Base-by-base conservation (phyloP, 2,329 filamentous ascomycete genomes). In the Phialophora macrospora region DNA sequence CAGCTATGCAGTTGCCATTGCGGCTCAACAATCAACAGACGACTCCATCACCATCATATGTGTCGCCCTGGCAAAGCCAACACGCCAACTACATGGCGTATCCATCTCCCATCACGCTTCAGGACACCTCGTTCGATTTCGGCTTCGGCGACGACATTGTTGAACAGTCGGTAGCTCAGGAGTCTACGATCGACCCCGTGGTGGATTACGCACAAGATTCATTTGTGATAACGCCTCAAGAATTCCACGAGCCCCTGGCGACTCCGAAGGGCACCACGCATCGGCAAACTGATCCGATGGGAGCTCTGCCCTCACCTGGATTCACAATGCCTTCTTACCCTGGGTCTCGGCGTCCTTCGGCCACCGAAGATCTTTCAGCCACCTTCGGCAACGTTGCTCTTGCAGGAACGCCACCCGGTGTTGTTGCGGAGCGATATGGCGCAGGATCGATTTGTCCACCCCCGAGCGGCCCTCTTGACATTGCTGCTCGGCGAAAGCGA, bases 391-490 rank as follows among this genome's bases (percentile, higher is more conserved):
- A 66, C 44, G 70, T 72, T 62, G 68, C 67, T 11, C 56, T 72
- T 14, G 67, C 64, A 14, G 62, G 58, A 54, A 67, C 62, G 28
- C 64, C 67, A 4, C 67, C 67, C 24, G 56, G 20, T 26, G 28
- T 59, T 9, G 12, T 60, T 17, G 24, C 60, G 34, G 55, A 46
- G 30, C 62, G 58, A 44, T 88, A 87, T 32, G 90, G 92, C 78
- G 96, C 92, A 76, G 96, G 87, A 75, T 54, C 67, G 8, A 65
- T 65, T 38, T 59, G 61, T 52, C 54, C 60, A 60, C 64, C 75
- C 34, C 75, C 77, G 49, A 64, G 41, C 34, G 80, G 79, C 63
- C 76, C 80, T 67, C 73, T 81, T 55, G 80, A 82, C 65, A 74
- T 82, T 68, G 80, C 80, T 34, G 79, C 79, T 6, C 76, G 80